Evolutionary conservation across 2,329 filamentous ascomycete species (phyloP), one percentile per base, ranked within the genome.

Genomic region (Macrophomina pseudophaseolina): DNA sequence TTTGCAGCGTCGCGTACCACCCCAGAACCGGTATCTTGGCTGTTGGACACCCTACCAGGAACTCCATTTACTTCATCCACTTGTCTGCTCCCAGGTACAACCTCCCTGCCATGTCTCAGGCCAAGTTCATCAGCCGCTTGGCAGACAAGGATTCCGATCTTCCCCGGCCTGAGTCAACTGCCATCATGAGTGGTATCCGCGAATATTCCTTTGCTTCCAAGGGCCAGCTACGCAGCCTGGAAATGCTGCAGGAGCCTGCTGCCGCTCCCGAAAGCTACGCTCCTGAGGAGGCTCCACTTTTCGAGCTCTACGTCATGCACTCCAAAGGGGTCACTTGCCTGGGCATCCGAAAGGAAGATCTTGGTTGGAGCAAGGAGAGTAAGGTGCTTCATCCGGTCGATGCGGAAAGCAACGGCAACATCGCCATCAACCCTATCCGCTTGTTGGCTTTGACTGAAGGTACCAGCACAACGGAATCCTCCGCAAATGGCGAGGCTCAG

Each of bases 301-400:
- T 99, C 74, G 95, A 99, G 81, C 85, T 99, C 9, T 99, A 99
- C 76, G 91, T 93, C 38, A 97, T 97, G 90, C 94, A 99, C 79
- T 97, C 95, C 11, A 96, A 93, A 81, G 95, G 95, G 68, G 93
- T 98, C n/a, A 94, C 94, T 18, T 94, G 92, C 73, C 78, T 98
- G 64, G 89, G 89, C 70, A 88, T 99, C 76, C 94, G 91, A 77
- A 92, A 94, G 76, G 88, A 90, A 62, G 94, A 98, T 79, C 84
- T 99, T 58, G 95, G 96, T 35, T 98, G 94, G 94, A 91, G 90
- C 72, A 87, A 88, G 72, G 92, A 97, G 69, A 94, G 93, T 80
- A 97, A 96, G 82, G 91, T 97, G 64, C 83, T 97, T 46, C 83
- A 90, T 64, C 86, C 91, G 0, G 87, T 95, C 46, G 89, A 97